phyloP scores from a whole-genome alignment of 768 basidiomycete species.

The Termitomyces sp. region DNA sequence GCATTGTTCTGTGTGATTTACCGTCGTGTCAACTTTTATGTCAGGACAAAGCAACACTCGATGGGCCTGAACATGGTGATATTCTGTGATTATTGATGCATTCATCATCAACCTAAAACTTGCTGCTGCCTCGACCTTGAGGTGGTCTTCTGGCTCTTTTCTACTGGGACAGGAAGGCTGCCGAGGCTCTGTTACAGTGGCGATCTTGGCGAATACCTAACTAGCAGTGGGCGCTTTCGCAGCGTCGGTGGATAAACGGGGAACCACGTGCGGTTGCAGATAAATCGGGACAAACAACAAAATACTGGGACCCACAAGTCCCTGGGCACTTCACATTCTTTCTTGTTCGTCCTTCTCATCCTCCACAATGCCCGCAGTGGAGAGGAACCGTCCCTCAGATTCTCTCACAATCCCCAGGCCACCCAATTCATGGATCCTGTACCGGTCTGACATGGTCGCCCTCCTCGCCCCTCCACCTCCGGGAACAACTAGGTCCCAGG shows the following conservation, averaged over 20 bases:
- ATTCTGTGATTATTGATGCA: neutral
- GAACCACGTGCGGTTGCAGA: neutral
- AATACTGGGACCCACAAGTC: conserved; percentile 26
- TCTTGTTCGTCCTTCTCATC: neutral
- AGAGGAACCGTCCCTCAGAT: conserved; percentile 2
- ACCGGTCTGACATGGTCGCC: conserved; percentile 56
- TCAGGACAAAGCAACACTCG: neutral
- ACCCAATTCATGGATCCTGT: conserved; percentile 81
- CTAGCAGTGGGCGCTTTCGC: neutral
- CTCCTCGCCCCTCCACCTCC: conserved; percentile 31
- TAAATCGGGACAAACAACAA: conserved; percentile 18
- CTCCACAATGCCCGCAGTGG: conserved; percentile 10
- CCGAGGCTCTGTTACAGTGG: neutral
- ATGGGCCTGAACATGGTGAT: neutral
- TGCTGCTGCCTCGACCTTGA: neutral
- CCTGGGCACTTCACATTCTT: neutral
- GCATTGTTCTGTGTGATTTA: neutral
- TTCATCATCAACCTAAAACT: neutral
- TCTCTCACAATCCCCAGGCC: conserved; percentile 51
- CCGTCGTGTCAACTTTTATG: neutral
- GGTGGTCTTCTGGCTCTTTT: neutral
- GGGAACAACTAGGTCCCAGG: conserved; percentile 43
- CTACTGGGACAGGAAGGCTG: neutral
- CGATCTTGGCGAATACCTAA: neutral
- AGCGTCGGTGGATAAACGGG: neutral